Base-by-base conservation (phyloP, 1,139 yeast genomes). In the Ogataea hybrid region DNA sequence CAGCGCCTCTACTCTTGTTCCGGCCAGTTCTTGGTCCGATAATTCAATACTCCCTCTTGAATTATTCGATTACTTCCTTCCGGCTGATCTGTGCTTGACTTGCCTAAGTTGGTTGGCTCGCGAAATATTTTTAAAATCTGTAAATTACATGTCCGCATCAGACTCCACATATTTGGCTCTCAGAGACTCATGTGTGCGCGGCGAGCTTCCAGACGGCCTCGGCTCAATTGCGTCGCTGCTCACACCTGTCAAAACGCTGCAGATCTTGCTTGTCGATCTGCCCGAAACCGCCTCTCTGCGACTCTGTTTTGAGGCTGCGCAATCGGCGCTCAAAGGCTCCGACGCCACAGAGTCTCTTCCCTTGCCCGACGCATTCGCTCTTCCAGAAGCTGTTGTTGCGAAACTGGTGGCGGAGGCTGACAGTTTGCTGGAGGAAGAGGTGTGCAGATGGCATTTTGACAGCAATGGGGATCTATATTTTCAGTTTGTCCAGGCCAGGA, bases 401-500 rank as follows among this genome's bases (percentile, higher is more conserved):
- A 28, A 25, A 20, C 14, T 21, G 10, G 20, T 23, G 10, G 21
- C 14, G 4, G 21, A 25, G 11, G 31, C 35, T 4, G 17, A 14
- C 3, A 8, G 14, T 10, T 12, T 27, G 10, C 21, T 37, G 1
- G 15, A 17, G 8, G 23, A 32, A 4, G 14, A 27, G n/a, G 15
- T 33, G 6, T 7, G 11, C 17, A 23, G 37, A 17, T 34, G 43
- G 39, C 39, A 27, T 14, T 32, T 25, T n/a, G 34, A 33, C 10
- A n/a, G 25, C 6, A 11, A 20, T 6, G 17, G 33, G 2, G 35
- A 18, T 6, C 18, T 51, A 1, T 51, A 52, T 31, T 38, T 39
- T n/a, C 25, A 28, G 7, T 55, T 52, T 38, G 50, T 54, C 14
- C 53, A 49, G 32, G 39, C 53, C 8, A 41, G 57, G 14, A 36